Evolutionary conservation across 768 basidiomycete species (phyloP).

Genomic region (Leccinellum albellum): DNA sequence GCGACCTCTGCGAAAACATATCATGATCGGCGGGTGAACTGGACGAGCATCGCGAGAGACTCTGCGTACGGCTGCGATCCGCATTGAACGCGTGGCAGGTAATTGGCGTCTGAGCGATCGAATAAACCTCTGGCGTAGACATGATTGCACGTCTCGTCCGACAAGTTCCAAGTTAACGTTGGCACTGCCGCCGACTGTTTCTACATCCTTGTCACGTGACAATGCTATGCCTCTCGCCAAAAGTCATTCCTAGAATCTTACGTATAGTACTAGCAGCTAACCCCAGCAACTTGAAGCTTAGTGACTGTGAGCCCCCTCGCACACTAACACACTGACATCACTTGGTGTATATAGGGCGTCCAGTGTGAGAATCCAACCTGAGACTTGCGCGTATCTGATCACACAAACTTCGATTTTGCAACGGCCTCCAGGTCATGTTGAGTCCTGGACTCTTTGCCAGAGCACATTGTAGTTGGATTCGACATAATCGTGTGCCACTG

Average conservation of each 20-base stretch:
- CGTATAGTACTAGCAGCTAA: too few relatives aligned
- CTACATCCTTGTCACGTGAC: conserved; percentile 7
- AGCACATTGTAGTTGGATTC: neutral
- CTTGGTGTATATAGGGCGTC: too few relatives aligned
- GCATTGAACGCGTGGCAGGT: conserved; percentile 90
- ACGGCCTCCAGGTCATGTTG: neutral
- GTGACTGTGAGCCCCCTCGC: too few relatives aligned
- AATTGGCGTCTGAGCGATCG: conserved; percentile 77
- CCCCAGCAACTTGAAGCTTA: too few relatives aligned
- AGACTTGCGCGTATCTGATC: too few relatives aligned
- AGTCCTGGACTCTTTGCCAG: neutral
- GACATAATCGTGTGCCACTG: neutral
- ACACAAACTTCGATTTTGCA: neutral
- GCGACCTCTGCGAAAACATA: conserved; percentile 65
- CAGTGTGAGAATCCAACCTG: too few relatives aligned
- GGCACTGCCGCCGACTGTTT: too few relatives aligned
- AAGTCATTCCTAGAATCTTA: too few relatives aligned
- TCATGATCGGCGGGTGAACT: conserved; percentile 4
- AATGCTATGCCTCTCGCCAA: neutral
- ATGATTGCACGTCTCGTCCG: conserved; percentile 27
- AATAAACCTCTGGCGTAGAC: conserved; percentile 75
- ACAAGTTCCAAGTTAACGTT: neutral
- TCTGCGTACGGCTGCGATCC: conserved; percentile 73
- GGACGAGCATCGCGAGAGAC: neutral
- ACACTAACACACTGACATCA: too few relatives aligned